A percentile compares a stretch with the other conserved stretches of the same genome.
Evolutionary conservation across 371 early-diverging fungal genomes (phyloP).

Genomic region (Rhizomucor miehei): DNA sequence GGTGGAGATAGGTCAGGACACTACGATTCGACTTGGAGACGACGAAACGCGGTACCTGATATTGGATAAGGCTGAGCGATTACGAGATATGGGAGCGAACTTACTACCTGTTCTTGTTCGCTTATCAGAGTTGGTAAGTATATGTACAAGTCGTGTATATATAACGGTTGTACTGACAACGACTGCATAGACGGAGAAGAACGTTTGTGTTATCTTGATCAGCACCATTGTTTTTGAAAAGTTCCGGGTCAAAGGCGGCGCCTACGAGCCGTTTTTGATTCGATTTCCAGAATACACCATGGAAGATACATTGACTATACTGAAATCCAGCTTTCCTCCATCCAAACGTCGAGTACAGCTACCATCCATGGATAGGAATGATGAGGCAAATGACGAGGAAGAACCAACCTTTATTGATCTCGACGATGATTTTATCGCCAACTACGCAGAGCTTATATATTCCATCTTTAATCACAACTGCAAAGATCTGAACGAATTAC

Average conservation of each 20-base stretch:
- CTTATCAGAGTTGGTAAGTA: slow-evolving; percentile 63
- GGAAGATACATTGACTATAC: slow-evolving; percentile 66
- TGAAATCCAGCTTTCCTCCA: slow-evolving; percentile 64
- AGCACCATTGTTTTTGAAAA: slow-evolving; percentile 78
- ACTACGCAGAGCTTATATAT: slow-evolving; percentile 72
- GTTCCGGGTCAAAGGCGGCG: slow-evolving; percentile 67
- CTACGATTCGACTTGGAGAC: slow-evolving; percentile 9
- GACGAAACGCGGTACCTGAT: slow-evolving; percentile 44
- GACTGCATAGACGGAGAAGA: slow-evolving; percentile 46
- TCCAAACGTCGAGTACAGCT: slow-evolving; percentile 10
- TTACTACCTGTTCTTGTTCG: slow-evolving; percentile 68
- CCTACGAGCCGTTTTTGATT: slow-evolving; percentile 62
- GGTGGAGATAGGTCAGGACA: slow-evolving; percentile 8
- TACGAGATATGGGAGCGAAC: slow-evolving; percentile 68
- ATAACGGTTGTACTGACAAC: neutral
- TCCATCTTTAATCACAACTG: slow-evolving; percentile 76
- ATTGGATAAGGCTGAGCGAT: slow-evolving; percentile 80
- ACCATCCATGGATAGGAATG: slow-evolving; percentile 4
- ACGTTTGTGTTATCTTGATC: slow-evolving; percentile 71
- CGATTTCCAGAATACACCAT: slow-evolving; percentile 74
- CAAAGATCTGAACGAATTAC: slow-evolving; percentile 82
- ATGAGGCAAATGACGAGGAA: slow-evolving; percentile 16
- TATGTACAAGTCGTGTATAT: neutral
- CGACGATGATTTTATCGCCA: slow-evolving; percentile 62
- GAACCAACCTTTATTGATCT: slow-evolving; percentile 15